These are phyloP conservation scores for Fusarium tanahbumbuense DNA, from an alignment of 2,329 filamentous ascomycete genomes.

Conservation along the genomic window DNA sequence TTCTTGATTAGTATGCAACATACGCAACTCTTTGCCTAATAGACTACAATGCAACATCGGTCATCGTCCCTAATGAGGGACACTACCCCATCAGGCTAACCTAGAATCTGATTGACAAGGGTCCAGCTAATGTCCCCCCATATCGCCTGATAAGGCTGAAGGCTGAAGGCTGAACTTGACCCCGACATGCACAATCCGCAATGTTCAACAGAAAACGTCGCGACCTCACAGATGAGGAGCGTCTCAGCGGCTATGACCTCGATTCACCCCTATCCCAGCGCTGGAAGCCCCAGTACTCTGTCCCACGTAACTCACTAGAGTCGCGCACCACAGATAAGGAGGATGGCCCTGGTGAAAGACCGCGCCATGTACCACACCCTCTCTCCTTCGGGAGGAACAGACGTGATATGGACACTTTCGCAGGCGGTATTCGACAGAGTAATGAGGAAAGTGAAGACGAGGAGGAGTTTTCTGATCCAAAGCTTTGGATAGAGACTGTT, in stretches of 20 bases:
- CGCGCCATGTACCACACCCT: slow-evolving; percentile 1
- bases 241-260: slow-evolving; percentile 32
- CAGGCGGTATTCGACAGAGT: neutral
- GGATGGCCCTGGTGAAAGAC: neutral
- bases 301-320: slow-evolving; percentile 21
- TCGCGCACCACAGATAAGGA: slow-evolving; percentile 16
- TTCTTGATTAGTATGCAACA: neutral
- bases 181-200: neutral
- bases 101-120: neutral
- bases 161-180: slow-evolving; percentile 19
- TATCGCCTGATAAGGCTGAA: slow-evolving; percentile 11
- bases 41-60: neutral
- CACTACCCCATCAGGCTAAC: neutral
- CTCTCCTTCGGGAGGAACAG: slow-evolving; percentile 26
- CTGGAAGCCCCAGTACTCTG: slow-evolving; percentile 47
- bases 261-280: slow-evolving; percentile 37
- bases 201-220: slow-evolving; percentile 31
- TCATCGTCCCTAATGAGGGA: neutral
- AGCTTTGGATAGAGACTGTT: slow-evolving; percentile 47
- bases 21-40: neutral
- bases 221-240: slow-evolving; percentile 13
- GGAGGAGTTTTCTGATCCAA: slow-evolving; percentile 43
- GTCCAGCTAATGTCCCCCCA: neutral
- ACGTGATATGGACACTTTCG: slow-evolving; percentile 34
- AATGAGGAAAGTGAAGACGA: slow-evolving; percentile 4